Percentiles rank a stretch among this genome's conserved stretches.
Conservation (phyloP, 805 yeast species). For the Ogataea sp. region DNA sequence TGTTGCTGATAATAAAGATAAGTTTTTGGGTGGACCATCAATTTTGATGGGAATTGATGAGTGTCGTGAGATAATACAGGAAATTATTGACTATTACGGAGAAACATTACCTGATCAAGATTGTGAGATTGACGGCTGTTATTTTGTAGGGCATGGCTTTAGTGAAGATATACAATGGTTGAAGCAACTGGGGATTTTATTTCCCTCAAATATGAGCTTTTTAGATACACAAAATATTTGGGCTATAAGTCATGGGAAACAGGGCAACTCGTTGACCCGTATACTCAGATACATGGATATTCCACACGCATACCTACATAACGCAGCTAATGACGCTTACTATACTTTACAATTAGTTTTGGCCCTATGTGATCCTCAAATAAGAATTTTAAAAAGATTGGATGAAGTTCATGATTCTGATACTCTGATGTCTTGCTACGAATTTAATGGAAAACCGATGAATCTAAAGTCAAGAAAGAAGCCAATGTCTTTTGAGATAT, state of each 20-base stretch:
- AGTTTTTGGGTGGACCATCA: conserved; percentile 45
- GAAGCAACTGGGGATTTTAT: conserved; percentile 22
- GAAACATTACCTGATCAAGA: conserved; percentile 16
- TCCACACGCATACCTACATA: conserved; percentile 55
- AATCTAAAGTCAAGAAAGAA: neutral
- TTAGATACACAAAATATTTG: conserved; percentile 45
- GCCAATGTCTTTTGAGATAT: neutral
- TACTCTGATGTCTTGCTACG: no score
- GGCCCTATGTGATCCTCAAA: conserved; percentile 40
- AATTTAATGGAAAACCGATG: no score
- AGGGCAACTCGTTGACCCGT: conserved; percentile 37
- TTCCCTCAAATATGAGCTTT: no score
- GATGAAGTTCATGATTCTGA: conserved; percentile 4
- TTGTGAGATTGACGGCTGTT: conserved; percentile 10
- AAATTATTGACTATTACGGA: conserved; percentile 36
- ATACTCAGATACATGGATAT: conserved; percentile 37
- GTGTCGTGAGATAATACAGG: conserved; percentile 31
- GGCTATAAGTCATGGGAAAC: conserved; percentile 29
- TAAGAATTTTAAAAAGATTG: conserved; percentile 16
- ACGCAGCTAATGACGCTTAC: conserved; percentile 67
- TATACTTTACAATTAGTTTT: conserved; percentile 48
- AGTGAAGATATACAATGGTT: conserved; percentile 49
- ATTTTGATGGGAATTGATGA: conserved; percentile 29
- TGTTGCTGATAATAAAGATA: conserved; percentile 45
- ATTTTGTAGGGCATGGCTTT: conserved; percentile 55